Base-by-base conservation (phyloP, 257 asterid genomes). In the Catharanthus roseus region DNA sequence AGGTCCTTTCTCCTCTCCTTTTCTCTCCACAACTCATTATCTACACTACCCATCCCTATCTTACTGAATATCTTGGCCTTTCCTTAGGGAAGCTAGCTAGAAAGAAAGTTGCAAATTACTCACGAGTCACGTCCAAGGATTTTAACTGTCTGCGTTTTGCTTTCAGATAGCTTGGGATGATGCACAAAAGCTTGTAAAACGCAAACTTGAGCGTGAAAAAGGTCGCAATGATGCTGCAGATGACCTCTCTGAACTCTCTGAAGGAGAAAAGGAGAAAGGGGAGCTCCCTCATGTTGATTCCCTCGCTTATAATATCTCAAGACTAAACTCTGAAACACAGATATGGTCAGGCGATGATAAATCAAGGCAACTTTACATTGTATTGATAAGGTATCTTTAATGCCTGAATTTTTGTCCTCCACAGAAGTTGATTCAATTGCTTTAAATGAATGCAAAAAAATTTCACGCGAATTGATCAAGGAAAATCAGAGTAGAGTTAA, bases 211-310 rank as follows among this genome's bases (percentile, higher is more conserved):
- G 80, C 74, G 88, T 29, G 88, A 85, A 45, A 84, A 71, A 68
- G 86, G 85, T 51, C 88, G 85, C 33, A 78, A 13, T 49, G 88
- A 83, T 72, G 91, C 87, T 70, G 86, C 86, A 42, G 82, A 72
- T 18, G 91, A 89, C 74, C 84, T 87, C 64, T 85, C 93, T 33
- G 90, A 89, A 72, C 85, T 86, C 77, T 89, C 96, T 12, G 93
- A 85, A 76, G 89, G 89, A 15, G 96, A 87, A 74, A 85, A 76
- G 79, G 89, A 85, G 75, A 84, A 82, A 77, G 82, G 74, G 26
- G 87, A 81, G 36, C 28, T 65, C 56, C 63, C 31, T 64, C 78
- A 54, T 69, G 42, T 75, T 19, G 85, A 80, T 51, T 49, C 77
- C 42, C 38, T 49, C 41, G 65, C 77, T 21, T 68, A 57, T 76